Evolutionary conservation across 2,329 filamentous ascomycete species (phyloP).

Genomic region (Arthroderma sp.): DNA sequence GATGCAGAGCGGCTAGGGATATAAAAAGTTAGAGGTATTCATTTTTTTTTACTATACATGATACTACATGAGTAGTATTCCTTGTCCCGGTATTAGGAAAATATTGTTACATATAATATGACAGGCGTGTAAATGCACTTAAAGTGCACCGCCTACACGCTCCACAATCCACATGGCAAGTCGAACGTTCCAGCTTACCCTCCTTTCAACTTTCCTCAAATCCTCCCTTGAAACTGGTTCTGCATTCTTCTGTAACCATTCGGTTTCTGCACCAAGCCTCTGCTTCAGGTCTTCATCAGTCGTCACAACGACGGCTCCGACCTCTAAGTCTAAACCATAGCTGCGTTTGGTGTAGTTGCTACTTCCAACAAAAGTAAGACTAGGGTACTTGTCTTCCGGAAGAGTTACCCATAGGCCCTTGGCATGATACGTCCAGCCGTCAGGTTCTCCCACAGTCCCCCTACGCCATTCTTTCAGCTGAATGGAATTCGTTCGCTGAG

Average conservation of each 20-base stretch:
- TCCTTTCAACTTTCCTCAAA: slow-evolving; percentile 65
- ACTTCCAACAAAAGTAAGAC: slow-evolving; percentile 73
- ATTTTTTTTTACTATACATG: too few relatives aligned
- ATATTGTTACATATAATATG: too few relatives aligned
- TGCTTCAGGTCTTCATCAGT: slow-evolving; percentile 56
- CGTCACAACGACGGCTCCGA: slow-evolving; percentile 76
- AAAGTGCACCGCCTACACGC: slow-evolving; percentile 76
- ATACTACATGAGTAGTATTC: too few relatives aligned
- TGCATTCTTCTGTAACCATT: slow-evolving; percentile 66
- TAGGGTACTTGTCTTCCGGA: slow-evolving; percentile 48
- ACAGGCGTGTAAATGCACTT: slow-evolving; percentile 10
- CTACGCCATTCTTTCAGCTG: slow-evolving; percentile 74
- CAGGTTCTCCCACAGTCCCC: slow-evolving; percentile 66
- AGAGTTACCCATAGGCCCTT: slow-evolving; percentile 84
- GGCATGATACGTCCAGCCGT: slow-evolving; percentile 93
- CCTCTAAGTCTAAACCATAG: slow-evolving; percentile 84
- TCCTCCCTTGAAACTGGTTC: slow-evolving; percentile 58
- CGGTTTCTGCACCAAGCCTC: slow-evolving; percentile 64
- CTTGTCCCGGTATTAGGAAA: too few relatives aligned
- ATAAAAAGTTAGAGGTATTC: too few relatives aligned
- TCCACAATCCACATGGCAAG: slow-evolving; percentile 90
- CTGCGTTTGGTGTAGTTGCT: slow-evolving; percentile 93
- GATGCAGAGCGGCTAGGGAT: too few relatives aligned
- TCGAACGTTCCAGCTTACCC: slow-evolving; percentile 72
- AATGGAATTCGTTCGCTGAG: slow-evolving; percentile 46